These are phyloP conservation scores for Allantophomopsis lycopodina DNA, from an alignment of 2,329 filamentous ascomycete genomes.

Conservation along the genomic window DNA sequence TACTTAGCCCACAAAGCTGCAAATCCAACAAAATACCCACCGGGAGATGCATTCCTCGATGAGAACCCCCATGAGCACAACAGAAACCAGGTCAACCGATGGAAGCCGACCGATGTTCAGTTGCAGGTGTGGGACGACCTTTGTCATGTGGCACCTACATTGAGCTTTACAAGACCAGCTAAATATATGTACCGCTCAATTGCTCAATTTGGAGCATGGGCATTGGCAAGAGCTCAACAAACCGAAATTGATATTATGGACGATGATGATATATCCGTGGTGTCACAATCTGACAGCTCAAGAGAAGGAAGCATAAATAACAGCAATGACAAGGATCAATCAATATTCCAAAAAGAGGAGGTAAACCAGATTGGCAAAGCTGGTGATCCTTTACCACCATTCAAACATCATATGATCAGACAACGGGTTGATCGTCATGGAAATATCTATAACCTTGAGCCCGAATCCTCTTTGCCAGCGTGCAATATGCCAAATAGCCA, in stretches of 20 bases:
- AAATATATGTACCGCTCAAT: constrained; percentile 93
- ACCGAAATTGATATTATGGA: constrained; percentile 68
- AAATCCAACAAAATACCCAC: constrained; percentile 64
- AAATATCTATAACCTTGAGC: constrained; percentile 52
- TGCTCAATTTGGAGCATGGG: constrained; percentile 89
- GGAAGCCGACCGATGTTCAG: constrained; percentile 79
- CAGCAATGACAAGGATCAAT: constrained; percentile 1
- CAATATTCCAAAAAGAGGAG: background rate
- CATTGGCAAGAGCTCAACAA: constrained; percentile 69
- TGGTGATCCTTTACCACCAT: constrained; percentile 69
- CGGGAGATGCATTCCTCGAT: constrained; percentile 47
- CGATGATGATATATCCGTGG: constrained; percentile 63
- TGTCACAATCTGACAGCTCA: constrained; percentile 44
- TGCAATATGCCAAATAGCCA: constrained; percentile 48
- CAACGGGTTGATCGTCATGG: constrained; percentile 75
- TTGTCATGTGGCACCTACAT: constrained; percentile 80
- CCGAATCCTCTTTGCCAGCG: constrained; percentile 47
- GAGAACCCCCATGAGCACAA: constrained; percentile 45
- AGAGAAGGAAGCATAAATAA: constrained; percentile 13
- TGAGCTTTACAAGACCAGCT: constrained; percentile 92
- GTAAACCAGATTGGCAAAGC: constrained; percentile 58
- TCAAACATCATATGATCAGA: constrained; percentile 81
- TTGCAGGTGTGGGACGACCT: constrained; percentile 93
- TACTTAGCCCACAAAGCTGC: constrained; percentile 92
- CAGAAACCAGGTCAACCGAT: constrained; percentile 39